Evolutionary conservation across 2,329 filamentous ascomycete genomes (phyloP).

Genomic region (Rugonectria rugulosa): DNA sequence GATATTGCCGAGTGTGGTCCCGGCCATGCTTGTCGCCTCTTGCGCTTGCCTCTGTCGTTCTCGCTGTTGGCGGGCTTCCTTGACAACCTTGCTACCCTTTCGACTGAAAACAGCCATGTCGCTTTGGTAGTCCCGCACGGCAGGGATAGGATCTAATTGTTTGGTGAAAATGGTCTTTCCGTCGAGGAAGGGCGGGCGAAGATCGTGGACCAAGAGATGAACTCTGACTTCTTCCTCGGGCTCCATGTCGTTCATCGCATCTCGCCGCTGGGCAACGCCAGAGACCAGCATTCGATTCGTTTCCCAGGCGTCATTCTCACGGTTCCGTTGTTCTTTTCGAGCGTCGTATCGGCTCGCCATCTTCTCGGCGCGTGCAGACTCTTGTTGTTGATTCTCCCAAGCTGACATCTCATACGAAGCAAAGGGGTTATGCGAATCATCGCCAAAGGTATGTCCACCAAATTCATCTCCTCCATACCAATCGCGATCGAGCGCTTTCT

Average conservation of each 20-base stretch:
- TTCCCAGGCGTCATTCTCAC: slow-evolving; percentile 97
- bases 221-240: slow-evolving; percentile 91
- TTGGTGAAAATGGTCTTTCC: slow-evolving; percentile 97
- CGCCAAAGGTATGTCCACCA: slow-evolving; percentile 82
- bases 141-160: slow-evolving; percentile 92
- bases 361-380: slow-evolving; percentile 79
- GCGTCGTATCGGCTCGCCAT: slow-evolving; percentile 75
- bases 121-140: slow-evolving; percentile 91
- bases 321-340: slow-evolving; percentile 83
- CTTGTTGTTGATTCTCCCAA: slow-evolving; percentile 79
- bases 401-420: slow-evolving; percentile 77
- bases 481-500: slow-evolving; percentile 81
- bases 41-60: slow-evolving; percentile 95
- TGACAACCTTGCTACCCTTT: slow-evolving; percentile 92
- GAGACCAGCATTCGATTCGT: slow-evolving; percentile 98
- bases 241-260: slow-evolving; percentile 83
- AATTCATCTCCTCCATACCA: slow-evolving; percentile 93
- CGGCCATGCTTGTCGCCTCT: slow-evolving; percentile 90
- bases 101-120: slow-evolving; percentile 99
- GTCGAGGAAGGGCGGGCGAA: slow-evolving; percentile 93
- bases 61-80: slow-evolving; percentile 88
- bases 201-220: slow-evolving; percentile 90
- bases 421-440: slow-evolving; percentile 93
- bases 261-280: slow-evolving; percentile 88
- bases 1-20: slow-evolving; percentile 90